Base-by-base conservation (phyloP, 202 grass and related monocot genomes). In the Schoenoplectus tabernaemontani region DNA sequence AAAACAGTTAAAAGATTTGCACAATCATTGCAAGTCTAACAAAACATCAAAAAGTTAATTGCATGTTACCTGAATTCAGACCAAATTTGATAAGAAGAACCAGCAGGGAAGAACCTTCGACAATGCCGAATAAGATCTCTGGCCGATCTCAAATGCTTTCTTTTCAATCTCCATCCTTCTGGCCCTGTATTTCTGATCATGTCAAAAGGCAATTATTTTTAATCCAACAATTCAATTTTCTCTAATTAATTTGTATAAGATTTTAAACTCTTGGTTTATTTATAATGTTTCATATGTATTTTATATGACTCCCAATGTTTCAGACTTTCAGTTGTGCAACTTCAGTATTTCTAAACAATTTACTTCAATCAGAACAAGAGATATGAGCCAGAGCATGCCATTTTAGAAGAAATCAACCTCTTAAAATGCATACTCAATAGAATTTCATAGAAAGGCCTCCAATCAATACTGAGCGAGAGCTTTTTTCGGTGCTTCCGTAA, bases 371-470 rank as follows among this genome's bases (percentile, higher is more conserved):
- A 48, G 7, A 71, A 26, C 39, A 44, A 70, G 66, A 4, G 28
- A 43, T 43, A 70, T 70, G 48, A 16, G 46, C 20, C 41, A 15
- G 39, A 70, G 20, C 19, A 41, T 66, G 63, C 17, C 17, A 66
- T 71, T 70, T 71, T 48, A 48, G 24, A 82, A 71, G 26, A 82
- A 57, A 74, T 72, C 66, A 57, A 82, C 80, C 80, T 82, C 53
- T 73, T 82, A 43, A 82, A 82, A 24, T 82, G 80, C 37, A 73
- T 82, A 20, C 28, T 38, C 66, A 82, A 69, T 73, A 82, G 46
- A 74, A 64, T 82, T 30, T 82, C 80, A 57, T 82, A 82, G 51
- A 82, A 70, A 41, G 80, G 80, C 46, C 80, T 82, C 80, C 80
- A 82, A 24, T 47, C 54, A 57, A 82, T 74, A 51, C 15, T 75